Base-by-base conservation (phyloP, 140 eudicot genomes). In the Anethum foeniculum region DNA sequence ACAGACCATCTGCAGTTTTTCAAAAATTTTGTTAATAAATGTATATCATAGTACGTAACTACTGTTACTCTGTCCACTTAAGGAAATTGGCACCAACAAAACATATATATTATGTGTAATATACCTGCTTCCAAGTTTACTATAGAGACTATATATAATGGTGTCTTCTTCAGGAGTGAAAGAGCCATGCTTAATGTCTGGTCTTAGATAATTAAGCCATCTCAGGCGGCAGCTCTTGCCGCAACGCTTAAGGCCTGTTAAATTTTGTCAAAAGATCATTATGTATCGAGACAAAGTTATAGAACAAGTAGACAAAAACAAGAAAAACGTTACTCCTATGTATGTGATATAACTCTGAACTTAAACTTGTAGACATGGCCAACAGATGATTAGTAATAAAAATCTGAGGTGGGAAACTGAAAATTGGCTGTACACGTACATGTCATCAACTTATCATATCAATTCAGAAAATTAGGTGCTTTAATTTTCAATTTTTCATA, bases 191-290 rank as follows among this genome's bases (percentile, higher is more conserved):
- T 84, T 84, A 25, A 84, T 80, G 79, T 84, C 84, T 77, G 84
- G 87, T 64, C 87, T 80, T 19, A 84, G 82, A 71, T 81, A 81
- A 69, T 84, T 81, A 3, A 81, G 84, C 87, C 87, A 80, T 51
- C 84, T 77, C 11, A 84, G 81, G n/a, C 87, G 51, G 58, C 87
- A 84, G 68, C 87, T 80, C 82, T 80, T 84, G 43, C 84, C 84
- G 60, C 84, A 84, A 51, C 87, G 78, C 76, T 81, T 81, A 5
- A 84, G 81, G 39, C 84, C 87, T 84, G 67, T 65, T 60, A 43
- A 32, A 15, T 67, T 67, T 60, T 60, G 32, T 7, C 36, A 15
- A 32, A 32, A 67, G 23, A 30, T 12, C 34, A 12, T 15, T 28
- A 67, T 15, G 14, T 32, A 10, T 30, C 74, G 32, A 67, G 41